Evolutionary conservation across 345 rosid genomes (phyloP).

Genomic region (Eucalyptus polyanthemos): DNA sequence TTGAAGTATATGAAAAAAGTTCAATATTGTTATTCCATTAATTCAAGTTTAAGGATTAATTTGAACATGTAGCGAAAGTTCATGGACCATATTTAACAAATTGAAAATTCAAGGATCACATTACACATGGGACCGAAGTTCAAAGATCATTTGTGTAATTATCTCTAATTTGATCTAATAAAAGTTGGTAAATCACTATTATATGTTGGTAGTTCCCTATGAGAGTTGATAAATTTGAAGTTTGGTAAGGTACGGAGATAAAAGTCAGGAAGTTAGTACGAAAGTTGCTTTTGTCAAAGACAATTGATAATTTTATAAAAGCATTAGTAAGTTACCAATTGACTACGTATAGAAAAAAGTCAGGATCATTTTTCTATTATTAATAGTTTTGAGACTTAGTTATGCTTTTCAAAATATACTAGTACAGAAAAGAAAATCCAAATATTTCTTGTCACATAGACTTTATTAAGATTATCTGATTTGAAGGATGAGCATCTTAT

Average conservation of each 20-base stretch:
- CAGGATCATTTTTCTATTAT: neutral
- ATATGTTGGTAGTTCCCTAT: neutral
- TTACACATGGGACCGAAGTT: fast-evolving
- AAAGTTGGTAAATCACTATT: neutral
- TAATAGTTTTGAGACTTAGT: neutral
- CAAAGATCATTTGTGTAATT: neutral
- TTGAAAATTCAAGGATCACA: no score
- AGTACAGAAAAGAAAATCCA: neutral
- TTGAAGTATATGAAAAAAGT: no score
- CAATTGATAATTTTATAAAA: neutral
- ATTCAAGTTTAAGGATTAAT: no score
- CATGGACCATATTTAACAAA: no score
- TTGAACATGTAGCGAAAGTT: neutral
- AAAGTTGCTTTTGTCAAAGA: neutral
- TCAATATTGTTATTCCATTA: neutral
- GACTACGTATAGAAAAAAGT: neutral
- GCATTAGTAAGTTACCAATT: neutral
- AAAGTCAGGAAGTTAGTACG: neutral
- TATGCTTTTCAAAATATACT: neutral
- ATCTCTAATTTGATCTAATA: neutral
- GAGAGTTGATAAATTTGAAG: neutral
- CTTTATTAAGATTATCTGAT: neutral
- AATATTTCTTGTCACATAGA: neutral
- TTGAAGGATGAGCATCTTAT: neutral
- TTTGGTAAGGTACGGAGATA: neutral